Evolutionary conservation across 1,284 basidiomycete species (phyloP), one percentile per base, ranked within the genome.

Genomic region (Cutaneotrichosporon daszewskae): DNA sequence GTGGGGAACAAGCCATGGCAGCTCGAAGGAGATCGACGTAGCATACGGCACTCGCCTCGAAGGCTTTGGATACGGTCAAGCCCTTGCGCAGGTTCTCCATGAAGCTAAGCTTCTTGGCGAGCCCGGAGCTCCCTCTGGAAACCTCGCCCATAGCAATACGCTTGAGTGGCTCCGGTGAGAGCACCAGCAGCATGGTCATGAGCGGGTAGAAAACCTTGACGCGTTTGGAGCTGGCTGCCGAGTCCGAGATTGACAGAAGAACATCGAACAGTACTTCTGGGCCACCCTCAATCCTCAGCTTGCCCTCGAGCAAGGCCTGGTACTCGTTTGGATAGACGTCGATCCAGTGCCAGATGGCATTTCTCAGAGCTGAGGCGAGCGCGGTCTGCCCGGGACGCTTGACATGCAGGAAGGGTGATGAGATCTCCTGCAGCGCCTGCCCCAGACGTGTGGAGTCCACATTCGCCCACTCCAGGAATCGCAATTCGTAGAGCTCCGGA

Each of bases 341-440:
- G 37, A 95, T 84, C 89, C 89, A 96, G 49, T 87, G 87, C 89
- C 90, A 94, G 23, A 95, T 76, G 0, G 87, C 87, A 26, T 80
- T 77, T 13, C 88, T 80, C 25, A 96, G 75, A 16, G 84, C 81
- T 6, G 79, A 73, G 0, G 87, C 82, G 25, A 91, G 76, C 0
- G 84, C 81, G 4, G 79, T 71, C 57, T 89, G 87, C 0, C 83
- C 79, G 27, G 85, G 82, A 32, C 77, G 77, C 57, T 82, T 82
- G 77, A 95, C 84, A 62, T 86, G 87, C 14, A 92, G 79, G 35
- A 95, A 80, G 3, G 89, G 75, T 1, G 84, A 85, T 0, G 84
- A 85, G 7, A 95, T 68, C 60, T 95, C 91, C 32, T 64, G 61
- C n/a, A 72, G 43, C 4, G 61, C 38, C 38, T 64, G 58, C 4